A percentile compares a stretch with the other conserved stretches of the same genome.
These are phyloP conservation scores for Penicillium sclerotigenum DNA, from an alignment of 2,329 filamentous ascomycete species.

Conservation along the genomic window DNA sequence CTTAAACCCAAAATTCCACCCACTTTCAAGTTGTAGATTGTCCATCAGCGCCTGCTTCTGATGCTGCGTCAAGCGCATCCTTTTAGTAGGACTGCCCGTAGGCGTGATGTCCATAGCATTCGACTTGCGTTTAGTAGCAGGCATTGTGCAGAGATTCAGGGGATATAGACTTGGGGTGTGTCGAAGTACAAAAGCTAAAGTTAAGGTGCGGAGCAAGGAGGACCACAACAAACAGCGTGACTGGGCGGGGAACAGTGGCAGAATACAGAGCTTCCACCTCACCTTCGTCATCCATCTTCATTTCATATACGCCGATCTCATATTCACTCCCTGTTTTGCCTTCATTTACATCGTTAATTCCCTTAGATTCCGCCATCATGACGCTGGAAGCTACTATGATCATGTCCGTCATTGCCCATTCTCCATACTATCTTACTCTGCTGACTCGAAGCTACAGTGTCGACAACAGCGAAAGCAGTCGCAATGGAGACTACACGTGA, in stretches of 20 bases:
- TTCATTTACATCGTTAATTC: slow-evolving; percentile 8
- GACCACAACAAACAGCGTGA: slow-evolving; percentile 26
- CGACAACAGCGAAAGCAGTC: slow-evolving; percentile 97
- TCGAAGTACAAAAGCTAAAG: slow-evolving; percentile 9
- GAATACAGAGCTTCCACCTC: slow-evolving; percentile 27
- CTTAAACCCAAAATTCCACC: slow-evolving; percentile 29
- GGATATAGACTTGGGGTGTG: slow-evolving; percentile 1
- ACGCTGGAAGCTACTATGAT: slow-evolving; percentile 99
- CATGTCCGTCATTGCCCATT: slow-evolving; percentile 50
- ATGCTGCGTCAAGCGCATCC: slow-evolving; percentile 59
- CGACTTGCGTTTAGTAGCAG: slow-evolving; percentile 43
- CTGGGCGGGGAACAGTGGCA: slow-evolving; percentile 18
- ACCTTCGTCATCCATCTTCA: slow-evolving; percentile 28
- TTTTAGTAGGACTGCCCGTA: slow-evolving; percentile 59
- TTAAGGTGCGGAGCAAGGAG: slow-evolving; percentile 17
- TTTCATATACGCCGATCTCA: slow-evolving; percentile 9
- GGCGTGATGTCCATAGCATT: slow-evolving; percentile 36
- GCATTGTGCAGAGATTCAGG: slow-evolving; percentile 31
- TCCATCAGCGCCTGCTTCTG: slow-evolving; percentile 88
- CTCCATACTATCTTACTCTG: slow-evolving; percentile 1
- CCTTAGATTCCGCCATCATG: slow-evolving; percentile 64
- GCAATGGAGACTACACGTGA: slow-evolving; percentile 85
- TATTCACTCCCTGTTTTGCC: slow-evolving; percentile 11
- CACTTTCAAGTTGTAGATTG: slow-evolving; percentile 85
- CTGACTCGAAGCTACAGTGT: slow-evolving; percentile 54